Base-by-base conservation (phyloP, 371 early-diverging fungal genomes). In the Nosema muscidifuracis region DNA sequence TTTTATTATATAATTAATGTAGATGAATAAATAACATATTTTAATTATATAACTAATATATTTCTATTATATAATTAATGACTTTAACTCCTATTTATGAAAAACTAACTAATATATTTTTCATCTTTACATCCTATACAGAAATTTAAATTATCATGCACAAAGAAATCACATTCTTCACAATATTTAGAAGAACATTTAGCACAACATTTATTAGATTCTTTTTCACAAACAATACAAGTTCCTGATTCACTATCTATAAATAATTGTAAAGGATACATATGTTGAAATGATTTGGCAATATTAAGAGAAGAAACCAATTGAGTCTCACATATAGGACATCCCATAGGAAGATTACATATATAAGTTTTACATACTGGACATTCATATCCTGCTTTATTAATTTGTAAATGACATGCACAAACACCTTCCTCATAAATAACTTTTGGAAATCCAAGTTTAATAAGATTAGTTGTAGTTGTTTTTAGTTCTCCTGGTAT, bases 371-470 rank as follows among this genome's bases (percentile, higher is more conserved):
- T 69, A 57, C 82, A 82, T 15, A 71, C 61, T 18, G 80, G 80
- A 57, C 82, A 82, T 43, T 67, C 72, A 47, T 75, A 77, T 34
- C 80, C 70, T 28, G 12, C 24, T 13, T 67, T 26, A 9, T 47
- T 66, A n/a, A 77, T 15, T 34, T 73, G 51, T 16, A 79, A 38
- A 67, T 82, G 82, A 65, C 82, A 82, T 12, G 71, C 78, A 71
- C 82, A 82, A n/a, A 79, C 60, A 13, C 53, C 47, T 24, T 26
- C 28, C 36, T 82, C 74, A 15, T 67, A 18, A n/a, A 71, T 47
- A 6, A 47, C 13, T 22, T 47, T 42, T 3, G 79, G 80, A 74
- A 82, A 79, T 22, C 82, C 82, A 40, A 82, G 34, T 38, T 73
- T 70, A 0, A 77, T 33, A 40, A 82, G 73, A 6, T 66, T 60